Evolutionary conservation across 108 stramenopile species (phyloP), one percentile per base, ranked within the genome.

Genomic region (Cyclotella cryptica): DNA sequence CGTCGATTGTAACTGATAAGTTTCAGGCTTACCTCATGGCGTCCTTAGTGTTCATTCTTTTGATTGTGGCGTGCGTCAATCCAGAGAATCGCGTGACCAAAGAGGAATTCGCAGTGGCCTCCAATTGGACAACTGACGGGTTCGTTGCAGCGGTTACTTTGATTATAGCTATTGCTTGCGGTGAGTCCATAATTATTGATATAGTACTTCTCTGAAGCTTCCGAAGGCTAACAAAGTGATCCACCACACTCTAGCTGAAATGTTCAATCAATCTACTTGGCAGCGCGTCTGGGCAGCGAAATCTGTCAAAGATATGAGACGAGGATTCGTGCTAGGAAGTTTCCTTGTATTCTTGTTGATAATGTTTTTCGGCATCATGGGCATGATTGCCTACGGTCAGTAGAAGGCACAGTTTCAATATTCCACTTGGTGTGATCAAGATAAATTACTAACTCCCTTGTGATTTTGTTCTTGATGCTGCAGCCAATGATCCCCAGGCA

Each of bases 351-450:
- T 90, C 66, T 63, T 91, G 12, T 75, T 93, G 67, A 93, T 93
- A 88, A 84, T 90, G 86, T 93, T 93, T 80, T 93, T 93, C 65
- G 92, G 92, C 29, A 79, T 93, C 72, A 93, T 93, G 90, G 92
- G 89, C 13, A 93, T 91, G 88, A 83, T 91, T 72, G 84, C 88
- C 14, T 90, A 88, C 80, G 71, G 69, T 44, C 55, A 71, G 69
- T 70, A 35, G n/a, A 68, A 8, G 19, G 0, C 10, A 14, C 9
- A 41, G 29, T 58, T 21, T 43, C 35, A 55, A 40, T 42, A 26
- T 10, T 35, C 26, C 59, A 15, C 46, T 30, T 14, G 17, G n/a
- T 69, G 6, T 5, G 28, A 27, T 21, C 21, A 28, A 17, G 68
- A 27, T 30, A 1, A 28, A 46, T 29, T 15, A 52, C 21, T 29